These are phyloP conservation scores for Kingdonia uniflora DNA, from an alignment of 164 flowering plant genomes.

Conservation along the genomic window DNA sequence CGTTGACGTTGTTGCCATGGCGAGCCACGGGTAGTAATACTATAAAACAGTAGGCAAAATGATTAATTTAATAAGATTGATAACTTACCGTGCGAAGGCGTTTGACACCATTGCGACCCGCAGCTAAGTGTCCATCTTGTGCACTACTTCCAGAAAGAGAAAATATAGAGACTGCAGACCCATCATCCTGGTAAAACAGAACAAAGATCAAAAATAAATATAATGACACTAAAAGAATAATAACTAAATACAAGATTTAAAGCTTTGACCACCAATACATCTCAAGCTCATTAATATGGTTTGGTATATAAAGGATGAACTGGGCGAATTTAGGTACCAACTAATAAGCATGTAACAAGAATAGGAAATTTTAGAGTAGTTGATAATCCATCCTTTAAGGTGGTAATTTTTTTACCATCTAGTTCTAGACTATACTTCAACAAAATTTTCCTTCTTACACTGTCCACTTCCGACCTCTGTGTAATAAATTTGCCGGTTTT, in stretches of 20 bases:
- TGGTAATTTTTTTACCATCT: no score
- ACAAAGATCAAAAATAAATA: constrained; percentile 2
- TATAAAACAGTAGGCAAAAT: no score
- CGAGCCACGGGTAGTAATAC: no score
- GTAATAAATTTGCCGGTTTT: no score
- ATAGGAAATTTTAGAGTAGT: not conserved
- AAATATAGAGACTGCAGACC: constrained; percentile 81
- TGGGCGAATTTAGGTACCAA: no score
- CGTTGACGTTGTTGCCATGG: no score
- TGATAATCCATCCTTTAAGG: not conserved
- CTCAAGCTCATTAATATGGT: no score
- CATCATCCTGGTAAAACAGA: constrained; percentile 67
- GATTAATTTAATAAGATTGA: not conserved
- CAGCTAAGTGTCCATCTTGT: constrained; percentile 91
- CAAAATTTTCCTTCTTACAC: no score
- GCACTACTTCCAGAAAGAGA: constrained; percentile 80
- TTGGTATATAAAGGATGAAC: no score
- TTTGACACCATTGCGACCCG: constrained; percentile 98
- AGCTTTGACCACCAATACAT: not conserved
- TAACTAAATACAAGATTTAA: not conserved
- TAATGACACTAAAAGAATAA: not conserved
- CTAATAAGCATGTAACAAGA: not conserved
- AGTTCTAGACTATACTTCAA: no score
- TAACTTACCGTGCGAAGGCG: constrained; percentile 93
- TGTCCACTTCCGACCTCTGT: no score